Evolutionary conservation across 1,284 basidiomycete genomes (phyloP).

Genomic region (Cryptococcus sp.): DNA sequence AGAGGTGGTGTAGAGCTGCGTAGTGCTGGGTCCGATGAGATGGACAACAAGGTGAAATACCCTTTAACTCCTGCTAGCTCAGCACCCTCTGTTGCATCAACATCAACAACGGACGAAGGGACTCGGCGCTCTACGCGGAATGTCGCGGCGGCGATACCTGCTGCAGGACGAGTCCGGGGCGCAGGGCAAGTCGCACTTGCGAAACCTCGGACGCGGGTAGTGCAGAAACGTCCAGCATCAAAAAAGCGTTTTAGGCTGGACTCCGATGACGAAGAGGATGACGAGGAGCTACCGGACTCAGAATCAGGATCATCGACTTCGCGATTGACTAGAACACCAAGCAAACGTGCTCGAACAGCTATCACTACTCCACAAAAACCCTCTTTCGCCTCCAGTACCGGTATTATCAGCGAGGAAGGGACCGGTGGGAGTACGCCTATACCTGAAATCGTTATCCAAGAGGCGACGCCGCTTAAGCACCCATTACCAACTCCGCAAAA

Average conservation of each 20-base stretch:
- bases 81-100: slow-evolving; percentile 1
- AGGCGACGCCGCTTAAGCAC: slow-evolving; percentile 33
- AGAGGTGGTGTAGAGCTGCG: slow-evolving; percentile 22
- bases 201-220: slow-evolving; percentile 21
- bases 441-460: slow-evolving; percentile 30
- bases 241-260: slow-evolving; percentile 34
- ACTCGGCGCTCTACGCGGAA: slow-evolving; percentile 1
- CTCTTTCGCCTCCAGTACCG: not conserved
- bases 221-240: not conserved
- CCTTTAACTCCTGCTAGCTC: slow-evolving; percentile 17
- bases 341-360: slow-evolving; percentile 9
- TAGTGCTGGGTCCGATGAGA: not conserved
- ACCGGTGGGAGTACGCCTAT: not conserved
- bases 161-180: slow-evolving; percentile 27
- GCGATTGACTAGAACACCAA: slow-evolving; percentile 7
- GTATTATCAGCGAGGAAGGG: not conserved
- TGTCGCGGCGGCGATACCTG: slow-evolving; percentile 8
- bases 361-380: slow-evolving; percentile 8
- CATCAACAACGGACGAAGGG: not conserved
- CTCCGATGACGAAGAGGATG: slow-evolving; percentile 34
- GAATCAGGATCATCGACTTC: not conserved
- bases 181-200: slow-evolving; percentile 42
- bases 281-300: slow-evolving; percentile 13
- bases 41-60: not conserved
- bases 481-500: slow-evolving; percentile 23